Evolutionary conservation across 1,139 yeast species (phyloP), one percentile per base, ranked within the genome.

Genomic region (Yamadazyma epiphylla): DNA sequence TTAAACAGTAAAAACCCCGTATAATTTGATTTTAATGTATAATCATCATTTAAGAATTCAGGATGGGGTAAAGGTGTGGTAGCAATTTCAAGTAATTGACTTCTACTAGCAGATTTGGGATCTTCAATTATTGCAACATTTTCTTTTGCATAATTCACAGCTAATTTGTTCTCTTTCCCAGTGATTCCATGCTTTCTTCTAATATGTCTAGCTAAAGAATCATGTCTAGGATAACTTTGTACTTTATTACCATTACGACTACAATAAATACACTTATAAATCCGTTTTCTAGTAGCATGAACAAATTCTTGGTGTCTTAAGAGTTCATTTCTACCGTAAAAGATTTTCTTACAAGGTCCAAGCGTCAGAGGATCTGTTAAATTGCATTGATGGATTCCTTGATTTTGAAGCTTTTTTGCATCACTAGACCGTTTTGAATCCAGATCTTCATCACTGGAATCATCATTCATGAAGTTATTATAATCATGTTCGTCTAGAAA

Each of bases 231-330:
- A 39, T 68, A 68, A 40, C 69, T 60, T 40, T 64, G 71, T 1
- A 64, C 60, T 37, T 57, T 60, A n/a, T 55, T 46, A 4, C 65
- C 64, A 33, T 46, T 53, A 24, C 55, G 44, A n/a, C 61, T 47
- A 42, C 74, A 68, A 35, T 65, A 67, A 8, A 62, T 51, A 42
- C 74, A 68, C 38, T 63, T 61, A 47, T 61, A 68, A 7, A 67
- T 60, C 36, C 60, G 62, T 48, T 66, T 67, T 30, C 61, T 57
- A 13, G 72, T 64, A 11, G 73, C 74, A 49, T 68, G 74, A 14
- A 66, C 73, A 50, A 65, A 66, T 37, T 67, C 73, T 42, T 68
- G 72, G 45, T 68, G 74, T 33, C 73, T 51, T 25, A 63, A 48
- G 22, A 68, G 52, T 39, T 67, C 74, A 39, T 65, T 67, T 36